A percentile compares a stretch with the other conserved stretches of the same genome.
Evolutionary conservation across 2,329 filamentous ascomycete genomes (phyloP).

Genomic region (Exophiala alcalophila): DNA sequence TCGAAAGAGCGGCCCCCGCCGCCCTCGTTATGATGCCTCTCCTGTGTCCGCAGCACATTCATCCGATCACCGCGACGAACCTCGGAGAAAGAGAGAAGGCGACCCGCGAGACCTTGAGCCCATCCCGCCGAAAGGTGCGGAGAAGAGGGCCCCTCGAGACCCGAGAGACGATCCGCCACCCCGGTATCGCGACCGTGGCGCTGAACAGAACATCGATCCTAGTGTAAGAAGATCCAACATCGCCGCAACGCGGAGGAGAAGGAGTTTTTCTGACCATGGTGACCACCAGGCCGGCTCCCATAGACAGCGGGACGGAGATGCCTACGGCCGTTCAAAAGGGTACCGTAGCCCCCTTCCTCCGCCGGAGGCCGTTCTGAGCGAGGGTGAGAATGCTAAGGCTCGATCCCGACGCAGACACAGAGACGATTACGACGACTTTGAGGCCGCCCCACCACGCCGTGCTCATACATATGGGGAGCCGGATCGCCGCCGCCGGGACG

Average conservation of each 20-base stretch:
- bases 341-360: conserved; percentile 21
- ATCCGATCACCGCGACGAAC: conserved; percentile 12
- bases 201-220: conserved; percentile 9
- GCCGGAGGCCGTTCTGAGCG: conserved; percentile 4
- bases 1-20: conserved; percentile 12
- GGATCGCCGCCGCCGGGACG: conserved; percentile 20
- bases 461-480: conserved; percentile 19
- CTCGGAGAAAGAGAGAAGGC: conserved; percentile 13
- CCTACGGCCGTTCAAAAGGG: conserved; percentile 21
- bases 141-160: conserved; percentile 15
- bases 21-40: conserved; percentile 19
- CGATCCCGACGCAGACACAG: conserved; percentile 10
- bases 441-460: conserved; percentile 17
- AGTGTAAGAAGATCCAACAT: conserved; percentile 19
- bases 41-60: conserved; percentile 8
- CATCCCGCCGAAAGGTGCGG: conserved; percentile 2
- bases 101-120: conserved; percentile 24
- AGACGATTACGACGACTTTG: conserved; percentile 21
- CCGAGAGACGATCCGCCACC: conserved; percentile 14
- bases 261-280: conserved; percentile 20
- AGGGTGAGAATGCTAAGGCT: conserved; percentile 7
- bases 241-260: conserved; percentile 17
- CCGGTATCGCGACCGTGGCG: conserved; percentile 15
- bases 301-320: conserved; percentile 7
- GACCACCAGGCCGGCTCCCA: conserved; percentile 10